These are phyloP conservation scores for Tilletia caries DNA, from an alignment of 1,284 basidiomycete genomes.

Conservation along the genomic window DNA sequence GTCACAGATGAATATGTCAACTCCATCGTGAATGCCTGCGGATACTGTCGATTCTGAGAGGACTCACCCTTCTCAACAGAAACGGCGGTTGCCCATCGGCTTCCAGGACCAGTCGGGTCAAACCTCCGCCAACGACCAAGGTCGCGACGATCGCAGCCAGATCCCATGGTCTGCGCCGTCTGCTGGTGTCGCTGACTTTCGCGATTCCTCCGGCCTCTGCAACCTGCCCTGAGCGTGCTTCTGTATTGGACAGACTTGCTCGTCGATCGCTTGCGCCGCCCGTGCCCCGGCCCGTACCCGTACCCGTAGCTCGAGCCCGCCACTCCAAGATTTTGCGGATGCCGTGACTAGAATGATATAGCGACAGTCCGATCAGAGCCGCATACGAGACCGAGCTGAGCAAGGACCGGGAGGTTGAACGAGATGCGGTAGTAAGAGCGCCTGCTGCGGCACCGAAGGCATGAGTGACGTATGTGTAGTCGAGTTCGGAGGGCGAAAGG, in stretches of 20 bases:
- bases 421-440: not conserved
- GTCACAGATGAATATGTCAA: not conserved
- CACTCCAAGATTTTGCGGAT: not conserved
- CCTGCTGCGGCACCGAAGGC: constrained; percentile 14
- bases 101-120: not conserved
- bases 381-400: not conserved
- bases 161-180: constrained; percentile 8
- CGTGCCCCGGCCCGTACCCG: no score
- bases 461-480: constrained; percentile 39
- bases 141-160: not conserved
- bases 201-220: no score
- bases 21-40: not conserved
- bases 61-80: not conserved
- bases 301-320: not conserved
- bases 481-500: constrained; percentile 41
- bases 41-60: no score
- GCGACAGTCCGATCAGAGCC: not conserved
- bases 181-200: no score
- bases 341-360: not conserved
- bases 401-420: not conserved
- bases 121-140: not conserved
- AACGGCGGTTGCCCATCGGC: not conserved
- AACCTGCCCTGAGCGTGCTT: no score
- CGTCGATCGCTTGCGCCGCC: no score
- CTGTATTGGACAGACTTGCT: no score